phyloP scores from a whole-genome alignment of 148 eudicot genomes.

The Vaccinium myrtillus region DNA sequence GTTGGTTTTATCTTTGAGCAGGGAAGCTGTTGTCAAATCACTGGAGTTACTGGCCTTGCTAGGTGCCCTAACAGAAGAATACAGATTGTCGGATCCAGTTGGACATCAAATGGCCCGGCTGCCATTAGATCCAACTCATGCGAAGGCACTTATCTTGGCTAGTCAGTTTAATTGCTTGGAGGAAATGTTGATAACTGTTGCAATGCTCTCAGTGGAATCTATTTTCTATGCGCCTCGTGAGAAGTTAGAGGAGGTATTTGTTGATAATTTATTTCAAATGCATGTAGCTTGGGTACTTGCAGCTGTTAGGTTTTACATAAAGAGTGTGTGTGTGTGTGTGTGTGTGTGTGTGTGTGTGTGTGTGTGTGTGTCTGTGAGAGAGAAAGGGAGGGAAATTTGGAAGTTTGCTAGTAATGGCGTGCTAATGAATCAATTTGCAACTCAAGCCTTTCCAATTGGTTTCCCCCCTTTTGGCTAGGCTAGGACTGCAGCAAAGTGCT shows the following conservation, averaged over 20 bases:
- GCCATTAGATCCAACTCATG: slow-evolving; percentile 79
- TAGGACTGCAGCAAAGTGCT: slow-evolving; percentile 58
- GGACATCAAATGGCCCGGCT: slow-evolving; percentile 90
- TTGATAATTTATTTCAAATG: neutral
- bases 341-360: neutral
- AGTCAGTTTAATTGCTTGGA: slow-evolving; percentile 79
- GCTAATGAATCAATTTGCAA: too few relatives aligned
- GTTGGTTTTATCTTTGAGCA: slow-evolving; percentile 29
- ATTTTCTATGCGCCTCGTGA: slow-evolving; percentile 85
- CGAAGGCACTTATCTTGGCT: slow-evolving; percentile 83
- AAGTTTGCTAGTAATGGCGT: too few relatives aligned
- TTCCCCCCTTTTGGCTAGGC: slow-evolving; percentile 45
- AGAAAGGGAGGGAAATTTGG: neutral
- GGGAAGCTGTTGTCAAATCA: slow-evolving; percentile 75
- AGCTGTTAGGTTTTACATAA: neutral
- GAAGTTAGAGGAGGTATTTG: slow-evolving; percentile 77
- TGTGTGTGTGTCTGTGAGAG: neutral
- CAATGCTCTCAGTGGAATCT: slow-evolving; percentile 95
- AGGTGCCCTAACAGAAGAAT: slow-evolving; percentile 84
- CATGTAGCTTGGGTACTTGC: neutral
- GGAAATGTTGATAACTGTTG: slow-evolving; percentile 90
- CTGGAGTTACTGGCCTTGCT: slow-evolving; percentile 70
- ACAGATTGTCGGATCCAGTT: slow-evolving; percentile 78
- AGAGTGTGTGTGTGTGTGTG: too few relatives aligned
- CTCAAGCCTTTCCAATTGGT: neutral